Evolutionary conservation across 225 moss, liverwort and hornwort genomes (phyloP).

Genomic region (Antitrichia curtipendula): DNA sequence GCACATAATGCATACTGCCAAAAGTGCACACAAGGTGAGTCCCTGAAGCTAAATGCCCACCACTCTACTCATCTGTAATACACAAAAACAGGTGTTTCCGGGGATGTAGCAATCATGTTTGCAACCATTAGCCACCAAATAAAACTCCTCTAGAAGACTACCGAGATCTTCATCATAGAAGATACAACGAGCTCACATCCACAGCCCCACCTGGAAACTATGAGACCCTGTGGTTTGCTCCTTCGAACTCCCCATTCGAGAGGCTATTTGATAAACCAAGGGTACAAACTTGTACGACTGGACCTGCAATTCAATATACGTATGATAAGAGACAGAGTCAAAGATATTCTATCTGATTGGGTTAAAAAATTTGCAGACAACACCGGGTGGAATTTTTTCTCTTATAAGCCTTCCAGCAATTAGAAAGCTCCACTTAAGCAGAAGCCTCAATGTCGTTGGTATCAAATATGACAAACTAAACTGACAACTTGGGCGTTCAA

Average conservation of each 20-base stretch:
- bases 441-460: not conserved
- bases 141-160: not conserved
- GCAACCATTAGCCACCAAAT: not conserved
- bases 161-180: not conserved
- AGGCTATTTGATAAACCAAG: slow-evolving; percentile 94
- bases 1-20: slow-evolving; percentile 61
- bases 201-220: slow-evolving; percentile 48
- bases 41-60: not conserved
- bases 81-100: not conserved
- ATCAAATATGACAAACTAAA: not conserved
- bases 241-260: slow-evolving; percentile 75
- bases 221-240: slow-evolving; percentile 39
- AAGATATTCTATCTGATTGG: not conserved
- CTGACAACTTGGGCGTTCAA: not conserved
- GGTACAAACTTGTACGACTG: slow-evolving; percentile 93
- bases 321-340: not conserved
- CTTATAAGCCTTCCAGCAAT: not conserved
- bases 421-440: not conserved
- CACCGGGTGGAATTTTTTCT: not conserved
- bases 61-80: not conserved
- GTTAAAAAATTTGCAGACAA: not conserved
- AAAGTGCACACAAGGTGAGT: not conserved
- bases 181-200: not conserved
- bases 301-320: slow-evolving; percentile 38
- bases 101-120: not conserved